phyloP scores from a whole-genome alignment of 83 land plant species.

The Isoetes engelmannii region DNA sequence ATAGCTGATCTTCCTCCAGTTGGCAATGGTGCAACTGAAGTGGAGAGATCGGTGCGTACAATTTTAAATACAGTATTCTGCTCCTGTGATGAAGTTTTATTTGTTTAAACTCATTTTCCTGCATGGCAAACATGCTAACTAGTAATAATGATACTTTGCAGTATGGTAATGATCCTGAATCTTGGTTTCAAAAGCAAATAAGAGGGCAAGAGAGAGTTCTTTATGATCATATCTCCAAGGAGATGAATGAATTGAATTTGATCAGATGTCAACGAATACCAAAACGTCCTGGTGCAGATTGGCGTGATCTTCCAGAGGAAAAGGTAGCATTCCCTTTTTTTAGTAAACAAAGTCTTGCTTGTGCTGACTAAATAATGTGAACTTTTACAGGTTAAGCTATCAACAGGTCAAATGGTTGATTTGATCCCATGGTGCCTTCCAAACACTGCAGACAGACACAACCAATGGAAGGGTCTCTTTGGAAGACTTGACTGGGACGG shows the following conservation, averaged over 20 bases:
- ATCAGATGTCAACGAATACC: slow-evolving; percentile 86
- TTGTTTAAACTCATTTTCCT: too few species aligned
- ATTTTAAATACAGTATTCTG: background rate
- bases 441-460: slow-evolving; percentile 93
- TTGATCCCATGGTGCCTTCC: slow-evolving; percentile 99
- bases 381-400: slow-evolving; percentile 61
- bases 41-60: slow-evolving; percentile 40
- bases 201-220: slow-evolving; percentile 46
- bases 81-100: too few species aligned
- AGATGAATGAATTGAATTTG: slow-evolving; percentile 92
- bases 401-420: slow-evolving; percentile 83
- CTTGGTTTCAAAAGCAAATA: slow-evolving; percentile 93
- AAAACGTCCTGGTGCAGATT: slow-evolving; percentile 92
- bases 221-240: slow-evolving; percentile 81
- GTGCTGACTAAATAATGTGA: background rate
- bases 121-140: background rate
- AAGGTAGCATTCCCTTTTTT: slow-evolving; percentile 41
- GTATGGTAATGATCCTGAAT: slow-evolving; percentile 69
- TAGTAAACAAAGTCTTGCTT: background rate
- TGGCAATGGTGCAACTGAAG: slow-evolving; percentile 70
- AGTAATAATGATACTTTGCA: slow-evolving; percentile 24
- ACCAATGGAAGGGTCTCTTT: slow-evolving; percentile 97
- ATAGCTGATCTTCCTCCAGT: slow-evolving; percentile 92
- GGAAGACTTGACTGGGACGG: slow-evolving; percentile 99
- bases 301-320: slow-evolving; percentile 92